These are phyloP conservation scores for Melaleuca quinquenervia DNA, from an alignment of 345 rosid species.

Conservation along the genomic window DNA sequence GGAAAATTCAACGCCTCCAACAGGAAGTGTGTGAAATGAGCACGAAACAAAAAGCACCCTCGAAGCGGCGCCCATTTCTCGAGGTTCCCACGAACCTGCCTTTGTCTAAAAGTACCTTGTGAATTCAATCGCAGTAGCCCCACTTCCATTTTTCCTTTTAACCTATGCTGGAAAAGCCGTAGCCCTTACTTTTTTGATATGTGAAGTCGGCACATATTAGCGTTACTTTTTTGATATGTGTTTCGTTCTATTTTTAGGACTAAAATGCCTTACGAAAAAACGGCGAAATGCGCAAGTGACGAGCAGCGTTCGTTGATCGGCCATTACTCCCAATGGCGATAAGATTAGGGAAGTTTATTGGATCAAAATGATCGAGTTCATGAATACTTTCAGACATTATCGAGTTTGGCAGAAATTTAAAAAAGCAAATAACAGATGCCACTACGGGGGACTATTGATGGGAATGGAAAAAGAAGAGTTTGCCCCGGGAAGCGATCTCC, in stretches of 20 bases:
- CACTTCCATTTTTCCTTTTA: neutral
- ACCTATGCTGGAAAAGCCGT: neutral
- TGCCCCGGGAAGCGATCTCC: neutral
- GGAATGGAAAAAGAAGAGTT: too few relatives aligned
- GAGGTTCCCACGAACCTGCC: neutral
- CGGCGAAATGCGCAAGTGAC: neutral
- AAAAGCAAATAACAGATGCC: neutral
- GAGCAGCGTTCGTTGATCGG: neutral
- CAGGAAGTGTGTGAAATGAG: neutral
- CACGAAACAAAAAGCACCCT: neutral
- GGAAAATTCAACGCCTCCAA: neutral
- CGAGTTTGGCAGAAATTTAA: neutral
- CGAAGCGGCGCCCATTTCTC: neutral
- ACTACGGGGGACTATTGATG: neutral
- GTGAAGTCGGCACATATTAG: neutral
- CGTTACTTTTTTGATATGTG: neutral
- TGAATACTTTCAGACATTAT: neutral
- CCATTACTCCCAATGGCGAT: neutral
- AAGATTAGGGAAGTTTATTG: neutral
- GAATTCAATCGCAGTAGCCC: neutral
- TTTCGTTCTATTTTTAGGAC: neutral
- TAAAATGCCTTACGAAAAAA: neutral
- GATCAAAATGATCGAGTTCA: neutral
- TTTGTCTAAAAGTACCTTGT: neutral
- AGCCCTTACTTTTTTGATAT: neutral